Conservation (phyloP, 345 rosid genomes). For the Eucalyptus cloeziana region DNA sequence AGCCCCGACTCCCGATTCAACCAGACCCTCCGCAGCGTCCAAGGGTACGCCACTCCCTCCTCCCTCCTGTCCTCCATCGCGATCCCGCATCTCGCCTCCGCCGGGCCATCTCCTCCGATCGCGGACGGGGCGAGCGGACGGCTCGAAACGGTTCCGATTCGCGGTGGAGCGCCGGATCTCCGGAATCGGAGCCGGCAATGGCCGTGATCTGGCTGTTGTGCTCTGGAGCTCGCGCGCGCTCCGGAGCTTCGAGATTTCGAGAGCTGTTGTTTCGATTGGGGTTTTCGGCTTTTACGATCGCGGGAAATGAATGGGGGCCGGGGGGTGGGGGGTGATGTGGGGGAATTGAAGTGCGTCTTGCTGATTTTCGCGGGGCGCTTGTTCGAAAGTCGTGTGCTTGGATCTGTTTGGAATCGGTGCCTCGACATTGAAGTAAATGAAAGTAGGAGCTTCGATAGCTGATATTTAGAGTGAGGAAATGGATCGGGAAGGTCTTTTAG, state of each 20-base stretch:
- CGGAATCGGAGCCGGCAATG: background rate
- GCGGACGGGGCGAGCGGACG: background rate
- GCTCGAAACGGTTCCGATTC: background rate
- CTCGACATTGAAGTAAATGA: rapidly evolving
- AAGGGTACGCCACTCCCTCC: slow-evolving; percentile 33
- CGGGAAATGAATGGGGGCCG: background rate
- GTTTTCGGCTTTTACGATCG: background rate
- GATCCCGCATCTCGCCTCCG: background rate
- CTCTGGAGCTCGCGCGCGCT: background rate
- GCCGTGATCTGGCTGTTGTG: background rate
- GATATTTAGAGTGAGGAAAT: background rate
- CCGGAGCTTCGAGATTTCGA: background rate
- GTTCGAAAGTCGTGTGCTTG: background rate
- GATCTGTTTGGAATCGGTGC: background rate
- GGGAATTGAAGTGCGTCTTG: background rate
- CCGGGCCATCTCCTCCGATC: background rate
- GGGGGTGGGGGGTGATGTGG: background rate
- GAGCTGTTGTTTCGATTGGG: background rate
- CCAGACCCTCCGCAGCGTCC: slow-evolving; percentile 86
- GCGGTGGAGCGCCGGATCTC: background rate
- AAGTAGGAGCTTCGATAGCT: background rate
- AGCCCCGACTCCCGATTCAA: slow-evolving; percentile 78
- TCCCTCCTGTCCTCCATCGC: background rate
- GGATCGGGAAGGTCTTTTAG: background rate
- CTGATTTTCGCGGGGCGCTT: background rate